Conservation (phyloP, 2,329 filamentous ascomycete genomes). For the Coniosporium uncinatum region DNA sequence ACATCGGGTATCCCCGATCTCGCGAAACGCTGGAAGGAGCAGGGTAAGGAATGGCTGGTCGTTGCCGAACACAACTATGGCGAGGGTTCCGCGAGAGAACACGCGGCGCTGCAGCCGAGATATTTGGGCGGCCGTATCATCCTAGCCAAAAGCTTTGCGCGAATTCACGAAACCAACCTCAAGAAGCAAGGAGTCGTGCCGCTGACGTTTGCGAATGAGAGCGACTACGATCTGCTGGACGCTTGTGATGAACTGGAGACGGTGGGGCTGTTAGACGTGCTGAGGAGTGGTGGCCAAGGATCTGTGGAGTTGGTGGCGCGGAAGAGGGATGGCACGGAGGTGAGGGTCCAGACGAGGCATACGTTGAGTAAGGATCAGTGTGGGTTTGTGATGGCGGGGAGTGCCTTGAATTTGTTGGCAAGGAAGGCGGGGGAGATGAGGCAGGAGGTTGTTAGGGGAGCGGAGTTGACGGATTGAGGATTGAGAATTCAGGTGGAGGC, state of each 20-base stretch:
- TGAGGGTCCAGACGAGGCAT: conserved; percentile 75
- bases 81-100: conserved; percentile 83
- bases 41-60: conserved; percentile 79
- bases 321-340: conserved; percentile 51
- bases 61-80: conserved; percentile 98
- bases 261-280: conserved; percentile 76
- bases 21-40: conserved; percentile 74
- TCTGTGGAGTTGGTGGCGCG: conserved; percentile 58
- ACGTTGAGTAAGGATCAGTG: conserved; percentile 88
- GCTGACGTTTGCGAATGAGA: conserved; percentile 82
- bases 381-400: conserved; percentile 87
- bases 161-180: conserved; percentile 92
- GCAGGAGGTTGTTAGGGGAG: conserved; percentile 25
- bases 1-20: conserved; percentile 81
- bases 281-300: conserved; percentile 72
- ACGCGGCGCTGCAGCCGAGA: conserved; percentile 86
- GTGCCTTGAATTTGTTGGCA: conserved; percentile 85
- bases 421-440: conserved; percentile 41
- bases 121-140: conserved; percentile 85
- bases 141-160: conserved; percentile 80
- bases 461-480: conserved; percentile 27
- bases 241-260: conserved; percentile 83
- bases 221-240: conserved; percentile 78
- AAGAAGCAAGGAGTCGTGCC: conserved; percentile 98
- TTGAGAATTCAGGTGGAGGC: too few species aligned